phyloP scores from a whole-genome alignment of 2,329 filamentous ascomycete genomes.

The Arthrobotrys megalospora region DNA sequence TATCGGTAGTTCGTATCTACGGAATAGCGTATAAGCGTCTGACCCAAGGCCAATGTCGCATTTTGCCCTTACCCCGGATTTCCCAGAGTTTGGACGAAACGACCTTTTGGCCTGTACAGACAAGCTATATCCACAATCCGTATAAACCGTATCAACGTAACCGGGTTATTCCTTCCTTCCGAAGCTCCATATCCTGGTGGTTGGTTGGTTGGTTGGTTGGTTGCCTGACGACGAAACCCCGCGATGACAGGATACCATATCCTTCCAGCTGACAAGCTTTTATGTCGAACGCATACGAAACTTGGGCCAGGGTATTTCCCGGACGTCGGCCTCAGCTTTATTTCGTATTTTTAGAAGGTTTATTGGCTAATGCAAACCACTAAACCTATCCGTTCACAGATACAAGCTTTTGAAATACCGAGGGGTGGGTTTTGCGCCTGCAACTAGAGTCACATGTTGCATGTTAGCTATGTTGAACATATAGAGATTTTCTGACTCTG shows the following conservation, averaged over 20 bases:
- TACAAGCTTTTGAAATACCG: not conserved
- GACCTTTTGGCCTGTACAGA: conserved; percentile 3
- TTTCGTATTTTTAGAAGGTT: not conserved
- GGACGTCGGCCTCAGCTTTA: not conserved
- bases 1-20: conserved; percentile 28
- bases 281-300: conserved; percentile 35
- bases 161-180: conserved; percentile 47
- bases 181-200: not conserved
- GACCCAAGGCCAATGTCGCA: conserved; percentile 4
- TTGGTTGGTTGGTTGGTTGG: not conserved
- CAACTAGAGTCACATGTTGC: conserved; percentile 10
- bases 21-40: conserved; percentile 14
- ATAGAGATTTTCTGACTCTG: not conserved
- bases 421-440: not conserved
- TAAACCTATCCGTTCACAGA: not conserved
- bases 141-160: conserved; percentile 1
- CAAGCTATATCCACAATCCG: conserved; percentile 4
- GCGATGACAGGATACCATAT: not conserved
- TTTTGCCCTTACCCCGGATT: conserved; percentile 23
- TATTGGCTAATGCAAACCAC: not conserved
- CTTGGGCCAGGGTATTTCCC: not conserved
- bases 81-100: conserved; percentile 29
- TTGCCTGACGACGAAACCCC: conserved; percentile 2
- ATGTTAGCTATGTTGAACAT: not conserved
- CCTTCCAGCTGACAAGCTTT: conserved; percentile 15